phyloP scores from a whole-genome alignment of 83 land plant genomes.

The Diphasiastrum complanatum region DNA sequence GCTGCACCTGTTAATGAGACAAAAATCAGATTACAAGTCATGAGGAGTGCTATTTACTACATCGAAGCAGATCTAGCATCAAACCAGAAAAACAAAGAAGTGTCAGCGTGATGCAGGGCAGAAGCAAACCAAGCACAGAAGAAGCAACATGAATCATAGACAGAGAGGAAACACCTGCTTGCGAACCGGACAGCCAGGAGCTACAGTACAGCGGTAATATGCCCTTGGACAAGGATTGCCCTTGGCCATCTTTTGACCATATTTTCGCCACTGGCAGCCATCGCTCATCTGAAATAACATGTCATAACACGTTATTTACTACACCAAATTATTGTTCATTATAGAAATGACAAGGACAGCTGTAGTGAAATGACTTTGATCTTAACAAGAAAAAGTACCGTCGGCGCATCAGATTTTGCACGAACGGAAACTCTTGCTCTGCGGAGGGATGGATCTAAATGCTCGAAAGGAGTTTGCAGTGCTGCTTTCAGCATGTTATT shows the following conservation, averaged over 20 bases:
- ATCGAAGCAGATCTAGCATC: too few relatives aligned
- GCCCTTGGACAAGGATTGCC: conserved; percentile 66
- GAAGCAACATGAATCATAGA: too few relatives aligned
- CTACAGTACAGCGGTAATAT: conserved; percentile 58
- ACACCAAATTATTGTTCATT: neutral
- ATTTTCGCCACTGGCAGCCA: conserved; percentile 74
- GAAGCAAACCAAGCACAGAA: too few relatives aligned
- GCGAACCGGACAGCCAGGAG: conserved; percentile 55
- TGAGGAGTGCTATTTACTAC: too few relatives aligned
- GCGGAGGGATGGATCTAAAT: conserved; percentile 22
- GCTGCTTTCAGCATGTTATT: neutral
- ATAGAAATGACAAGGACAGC: neutral
- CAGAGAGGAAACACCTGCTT: conserved; percentile 37
- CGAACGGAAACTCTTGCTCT: conserved; percentile 71
- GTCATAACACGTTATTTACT: neutral
- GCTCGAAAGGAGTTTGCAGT: neutral
- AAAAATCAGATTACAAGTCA: too few relatives aligned
- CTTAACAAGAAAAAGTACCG: conserved; percentile 31
- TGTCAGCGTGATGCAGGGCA: too few relatives aligned
- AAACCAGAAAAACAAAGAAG: too few relatives aligned
- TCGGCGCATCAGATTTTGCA: conserved; percentile 69
- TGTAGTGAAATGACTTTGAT: neutral
- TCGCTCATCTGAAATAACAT: conserved; percentile 43
- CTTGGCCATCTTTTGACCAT: conserved; percentile 62
- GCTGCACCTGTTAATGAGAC: conserved; percentile 12